Evolutionary conservation across 2,329 filamentous ascomycete species (phyloP), one percentile per base, ranked within the genome.

Genomic region (Amauroascus verrucosus): DNA sequence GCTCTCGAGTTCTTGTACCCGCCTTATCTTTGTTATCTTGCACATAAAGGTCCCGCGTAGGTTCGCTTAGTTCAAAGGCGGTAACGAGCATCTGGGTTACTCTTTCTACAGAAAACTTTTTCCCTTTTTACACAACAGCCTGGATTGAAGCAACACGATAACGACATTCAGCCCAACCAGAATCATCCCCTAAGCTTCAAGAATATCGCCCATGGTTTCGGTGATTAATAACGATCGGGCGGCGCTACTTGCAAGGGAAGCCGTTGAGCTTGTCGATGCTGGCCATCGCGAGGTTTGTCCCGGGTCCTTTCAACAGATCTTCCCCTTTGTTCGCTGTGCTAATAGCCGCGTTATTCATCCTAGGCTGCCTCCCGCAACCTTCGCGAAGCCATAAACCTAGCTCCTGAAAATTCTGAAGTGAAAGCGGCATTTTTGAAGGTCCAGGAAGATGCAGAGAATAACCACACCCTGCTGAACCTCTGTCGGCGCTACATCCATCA

Each of bases 321-420:
- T 50, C 28, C 37, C 26, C 32, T 54, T 22, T 32, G 37, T 55
- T 38, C 54, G 48, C 54, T 1, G 28, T 50, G 22, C 45, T 54
- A 28, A 54, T 26, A 3, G 16, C 26, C 18, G 20, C 14, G 35
- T 54, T 28, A 28, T 24, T 18, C 32, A 13, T 6, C 20, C 30
- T 53, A 75, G 73, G 69, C 72, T 54, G 73, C 72, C 35, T 72
- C 72, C 40, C 64, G 72, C 57, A 74, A 73, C 58, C 65, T 76
- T 52, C 70, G 72, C 62, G 72, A 75, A 65, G 74, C 74, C n/a
- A 67, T 73, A 45, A 67, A 71, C 26, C 63, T 76, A 30, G 72
- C 71, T 22, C 70, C 72, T 33, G 68, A 74, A 26, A 70, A 73
- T 54, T 59, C 66, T 11, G 64, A 72, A 44, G 72, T 76, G 51